These are phyloP conservation scores for Galeopsis tetrahit DNA, from an alignment of 257 asterid species.

Conservation along the genomic window DNA sequence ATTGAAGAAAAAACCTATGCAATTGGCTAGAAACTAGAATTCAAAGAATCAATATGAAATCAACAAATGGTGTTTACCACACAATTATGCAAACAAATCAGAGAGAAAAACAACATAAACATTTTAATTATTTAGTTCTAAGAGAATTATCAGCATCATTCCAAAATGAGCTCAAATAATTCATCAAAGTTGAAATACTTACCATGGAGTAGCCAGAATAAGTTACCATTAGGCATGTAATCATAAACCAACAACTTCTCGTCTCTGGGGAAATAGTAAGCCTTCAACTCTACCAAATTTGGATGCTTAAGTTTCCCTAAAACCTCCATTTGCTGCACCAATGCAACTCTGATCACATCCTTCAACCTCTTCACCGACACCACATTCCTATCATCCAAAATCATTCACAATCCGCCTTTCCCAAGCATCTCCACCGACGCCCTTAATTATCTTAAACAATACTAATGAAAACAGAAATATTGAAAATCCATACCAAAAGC, in stretches of 20 bases:
- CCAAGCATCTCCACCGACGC: slow-evolving; percentile 96
- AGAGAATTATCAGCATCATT: too few relatives aligned
- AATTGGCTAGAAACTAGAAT: too few relatives aligned
- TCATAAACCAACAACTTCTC: slow-evolving; percentile 86
- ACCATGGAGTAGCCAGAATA: slow-evolving; percentile 97
- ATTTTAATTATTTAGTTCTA: too few relatives aligned
- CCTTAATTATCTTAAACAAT: slow-evolving; percentile 22
- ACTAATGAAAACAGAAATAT: too few relatives aligned
- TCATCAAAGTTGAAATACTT: slow-evolving; percentile 16
- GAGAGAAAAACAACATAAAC: too few relatives aligned
- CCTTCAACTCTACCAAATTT: slow-evolving; percentile 76
- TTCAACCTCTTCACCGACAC: slow-evolving; percentile 91
- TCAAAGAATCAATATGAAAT: too few relatives aligned
- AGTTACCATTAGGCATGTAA: slow-evolving; percentile 82
- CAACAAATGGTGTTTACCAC: too few relatives aligned
- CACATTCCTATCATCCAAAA: slow-evolving; percentile 82
- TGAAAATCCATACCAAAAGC: too few relatives aligned
- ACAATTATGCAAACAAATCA: too few relatives aligned
- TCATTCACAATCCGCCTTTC: slow-evolving; percentile 85
- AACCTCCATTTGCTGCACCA: slow-evolving; percentile 93
- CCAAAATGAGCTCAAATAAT: too few relatives aligned
- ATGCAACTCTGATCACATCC: slow-evolving; percentile 63
- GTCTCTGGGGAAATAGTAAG: slow-evolving; percentile 82
- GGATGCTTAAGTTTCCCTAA: slow-evolving; percentile 75
- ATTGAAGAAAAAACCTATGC: too few relatives aligned